Evolutionary conservation across 2,329 filamentous ascomycete genomes (phyloP), one percentile per base, ranked within the genome.

Genomic region (Cytospora piceae): DNA sequence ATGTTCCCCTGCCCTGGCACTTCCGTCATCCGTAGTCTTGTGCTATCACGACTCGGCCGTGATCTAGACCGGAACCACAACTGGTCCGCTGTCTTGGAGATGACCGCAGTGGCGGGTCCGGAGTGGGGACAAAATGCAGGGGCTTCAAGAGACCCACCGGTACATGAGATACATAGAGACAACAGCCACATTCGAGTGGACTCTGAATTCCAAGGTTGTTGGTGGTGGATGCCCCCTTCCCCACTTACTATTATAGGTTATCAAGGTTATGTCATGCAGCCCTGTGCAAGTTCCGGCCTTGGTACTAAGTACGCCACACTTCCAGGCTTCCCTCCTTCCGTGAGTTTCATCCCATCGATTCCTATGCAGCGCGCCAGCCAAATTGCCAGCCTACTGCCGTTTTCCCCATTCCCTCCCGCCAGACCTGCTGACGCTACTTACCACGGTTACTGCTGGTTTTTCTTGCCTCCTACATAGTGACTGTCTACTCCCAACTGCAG

Each of bases 401-500:
- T 9, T 6, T 52, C 4, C 7, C 22, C 39, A 34, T 39, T 37
- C 46, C 31, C 53, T 15, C 22, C 39, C 15, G 39, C 32, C 22
- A 53, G 51, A 31, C 55, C 49, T 55, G 32, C 54, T 53, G 55
- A 34, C 49, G 37, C 20, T 58, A 34, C 42, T 24, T 27, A 17
- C 29, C 15, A 61, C 20, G 29, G 34, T 58, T 61, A 66, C 63
- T 63, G 59, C 39, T 54, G 24, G 12, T 51, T 17, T 14, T 65
- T 46, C 64, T 76, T 73, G 64, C 74, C 69, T 55, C 75, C 80
- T 62, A 83, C 79, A 71, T 80, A 83, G 31, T 74, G 72, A 70
- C 81, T 82, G 56, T 82, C 80, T 73, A 83, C 76, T 14, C 81
- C 81, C 61, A 82, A 71, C 68, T 79, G 72, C 70, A 77, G 70